Percentiles rank a stretch among this genome's conserved stretches.
Evolutionary conservation across 352 stramenopile species (phyloP).

Genomic region (Phytophthora megakarya): DNA sequence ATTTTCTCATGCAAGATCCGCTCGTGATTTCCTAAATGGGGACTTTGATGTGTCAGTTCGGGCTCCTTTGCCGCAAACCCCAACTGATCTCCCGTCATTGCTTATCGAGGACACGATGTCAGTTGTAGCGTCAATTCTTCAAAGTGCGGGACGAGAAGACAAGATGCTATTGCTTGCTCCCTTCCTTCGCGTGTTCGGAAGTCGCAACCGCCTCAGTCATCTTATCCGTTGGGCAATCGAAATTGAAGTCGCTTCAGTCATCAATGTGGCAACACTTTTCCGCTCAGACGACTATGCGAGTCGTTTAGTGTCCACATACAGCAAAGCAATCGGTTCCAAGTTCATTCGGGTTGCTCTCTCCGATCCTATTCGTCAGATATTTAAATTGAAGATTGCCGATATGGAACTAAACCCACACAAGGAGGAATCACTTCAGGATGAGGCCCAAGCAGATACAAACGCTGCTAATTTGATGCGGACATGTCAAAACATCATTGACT

Average conservation of each 20-base stretch:
- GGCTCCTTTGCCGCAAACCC: conserved; percentile 19
- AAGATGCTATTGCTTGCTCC: conserved; percentile 75
- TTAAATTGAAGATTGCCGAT: conserved; percentile 69
- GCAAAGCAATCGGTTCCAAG: conserved; percentile 70
- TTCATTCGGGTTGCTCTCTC: conserved; percentile 68
- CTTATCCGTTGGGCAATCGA: conserved; percentile 81
- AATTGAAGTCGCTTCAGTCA: conserved; percentile 72
- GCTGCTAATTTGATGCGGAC: conserved; percentile 82
- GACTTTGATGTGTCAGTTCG: conserved; percentile 35
- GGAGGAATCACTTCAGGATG: conserved; percentile 48
- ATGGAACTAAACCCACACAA: conserved; percentile 76
- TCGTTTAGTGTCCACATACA: conserved; percentile 74
- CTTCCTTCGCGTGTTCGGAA: conserved; percentile 70
- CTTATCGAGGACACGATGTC: conserved; percentile 77
- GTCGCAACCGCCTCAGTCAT: conserved; percentile 56
- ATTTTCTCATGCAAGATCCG: conserved; percentile 49
- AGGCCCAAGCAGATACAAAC: conserved; percentile 46
- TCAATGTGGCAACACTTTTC: conserved; percentile 81
- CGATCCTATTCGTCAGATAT: conserved; percentile 68
- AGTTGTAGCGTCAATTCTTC: conserved; percentile 75
- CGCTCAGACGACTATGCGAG: conserved; percentile 79
- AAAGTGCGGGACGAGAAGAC: conserved; percentile 73
- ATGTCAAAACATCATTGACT: conserved; percentile 85
- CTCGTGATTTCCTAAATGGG: conserved; percentile 48
- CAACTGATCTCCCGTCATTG: conserved; percentile 54